phyloP scores from a whole-genome alignment of 768 basidiomycete species.

The Russula earlei region DNA sequence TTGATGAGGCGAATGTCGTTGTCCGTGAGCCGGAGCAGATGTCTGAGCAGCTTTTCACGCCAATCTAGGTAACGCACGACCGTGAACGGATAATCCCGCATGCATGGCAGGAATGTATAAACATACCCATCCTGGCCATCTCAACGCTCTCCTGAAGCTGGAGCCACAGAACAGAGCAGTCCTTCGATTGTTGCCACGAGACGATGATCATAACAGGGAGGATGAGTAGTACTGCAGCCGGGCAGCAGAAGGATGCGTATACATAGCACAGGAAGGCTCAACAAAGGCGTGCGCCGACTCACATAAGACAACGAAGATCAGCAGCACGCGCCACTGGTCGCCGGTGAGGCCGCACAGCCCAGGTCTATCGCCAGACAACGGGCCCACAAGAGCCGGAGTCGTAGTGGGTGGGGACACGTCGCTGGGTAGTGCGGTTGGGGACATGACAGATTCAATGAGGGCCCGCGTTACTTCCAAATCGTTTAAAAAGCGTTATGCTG shows the following conservation, averaged over 20 bases:
- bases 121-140: neutral
- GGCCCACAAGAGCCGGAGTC: neutral
- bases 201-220: neutral
- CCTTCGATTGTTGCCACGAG: neutral
- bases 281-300: too few relatives aligned
- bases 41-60: neutral
- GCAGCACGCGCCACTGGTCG: neutral
- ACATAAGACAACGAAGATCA: neutral
- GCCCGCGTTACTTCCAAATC: too few relatives aligned
- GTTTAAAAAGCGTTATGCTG: too few relatives aligned
- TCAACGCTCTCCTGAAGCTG: neutral
- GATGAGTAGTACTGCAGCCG: neutral
- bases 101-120: too few relatives aligned
- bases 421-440: too few relatives aligned
- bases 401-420: too few relatives aligned
- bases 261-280: too few relatives aligned
- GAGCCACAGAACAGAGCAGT: neutral
- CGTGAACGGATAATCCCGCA: neutral
- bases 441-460: too few relatives aligned
- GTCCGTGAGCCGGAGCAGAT: neutral
- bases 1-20: neutral
- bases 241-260: neutral
- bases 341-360: constrained; percentile 2
- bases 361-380: neutral
- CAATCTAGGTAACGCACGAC: neutral